Evolutionary conservation across 805 yeast species (phyloP).

Genomic region (Hanseniaspora clermontiae): DNA sequence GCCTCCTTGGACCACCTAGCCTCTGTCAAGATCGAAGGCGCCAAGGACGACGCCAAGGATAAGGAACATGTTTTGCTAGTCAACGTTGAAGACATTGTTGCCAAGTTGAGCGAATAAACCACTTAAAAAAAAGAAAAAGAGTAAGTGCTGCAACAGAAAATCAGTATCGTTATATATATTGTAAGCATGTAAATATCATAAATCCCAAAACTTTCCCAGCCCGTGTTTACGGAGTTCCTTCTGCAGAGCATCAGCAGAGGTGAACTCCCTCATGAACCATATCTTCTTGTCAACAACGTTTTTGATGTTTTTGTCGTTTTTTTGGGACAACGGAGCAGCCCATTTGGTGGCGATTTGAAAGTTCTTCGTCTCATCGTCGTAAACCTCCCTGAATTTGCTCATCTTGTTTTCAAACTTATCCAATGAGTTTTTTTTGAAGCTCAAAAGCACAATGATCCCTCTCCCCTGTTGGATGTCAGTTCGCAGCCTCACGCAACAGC

Average conservation of each 20-base stretch:
- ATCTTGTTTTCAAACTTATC: constrained; percentile 56
- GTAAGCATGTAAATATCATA: constrained; percentile 15
- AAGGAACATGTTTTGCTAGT: constrained; percentile 39
- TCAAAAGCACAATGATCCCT: constrained; percentile 41
- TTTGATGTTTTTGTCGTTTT: constrained; percentile 12
- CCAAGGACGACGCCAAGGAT: not conserved
- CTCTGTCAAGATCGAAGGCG: not conserved
- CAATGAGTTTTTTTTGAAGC: constrained; percentile 53
- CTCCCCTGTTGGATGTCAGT: constrained; percentile 70
- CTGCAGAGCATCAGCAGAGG: constrained; percentile 39
- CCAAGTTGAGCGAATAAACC: not conserved
- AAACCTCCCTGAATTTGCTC: constrained; percentile 25
- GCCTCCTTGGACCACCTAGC: constrained; percentile 76
- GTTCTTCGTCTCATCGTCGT: constrained; percentile 27
- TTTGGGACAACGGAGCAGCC: constrained; percentile 22
- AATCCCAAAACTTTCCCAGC: constrained; percentile 49
- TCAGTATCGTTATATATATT: not conserved
- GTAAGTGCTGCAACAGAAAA: not conserved
- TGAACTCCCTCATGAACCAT: constrained; percentile 55
- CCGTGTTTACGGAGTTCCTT: constrained; percentile 39
- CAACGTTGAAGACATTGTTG: constrained; percentile 51
- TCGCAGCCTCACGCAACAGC: constrained; percentile 42
- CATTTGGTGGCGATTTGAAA: constrained; percentile 46
- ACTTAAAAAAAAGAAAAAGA: too few relatives aligned
- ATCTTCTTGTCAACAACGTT: constrained; percentile 17